These are phyloP conservation scores for Piromyces sp. DNA, from an alignment of 192 early-diverging fungal genomes.

Conservation along the genomic window DNA sequence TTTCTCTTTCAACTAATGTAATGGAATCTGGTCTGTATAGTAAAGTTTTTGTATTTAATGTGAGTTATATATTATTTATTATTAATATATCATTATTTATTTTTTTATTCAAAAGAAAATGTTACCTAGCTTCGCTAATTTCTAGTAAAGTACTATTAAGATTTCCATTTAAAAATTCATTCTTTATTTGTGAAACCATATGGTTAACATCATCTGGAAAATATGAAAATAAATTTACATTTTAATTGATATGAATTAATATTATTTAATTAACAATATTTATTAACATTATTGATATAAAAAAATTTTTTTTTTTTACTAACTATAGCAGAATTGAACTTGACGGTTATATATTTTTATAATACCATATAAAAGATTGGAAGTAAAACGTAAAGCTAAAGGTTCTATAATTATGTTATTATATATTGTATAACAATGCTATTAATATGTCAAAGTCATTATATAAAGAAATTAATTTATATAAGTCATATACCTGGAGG, in stretches of 20 bases:
- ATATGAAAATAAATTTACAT: too few species aligned
- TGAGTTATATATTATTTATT: too few species aligned
- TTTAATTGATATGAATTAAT: too few species aligned
- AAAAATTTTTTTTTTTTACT: background rate
- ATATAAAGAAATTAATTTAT: too few species aligned
- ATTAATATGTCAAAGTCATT: too few species aligned
- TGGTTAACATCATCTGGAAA: background rate
- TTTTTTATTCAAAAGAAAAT: too few species aligned
- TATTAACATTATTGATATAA: too few species aligned
- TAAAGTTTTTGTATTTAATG: too few species aligned
- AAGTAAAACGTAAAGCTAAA: background rate
- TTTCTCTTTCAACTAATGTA: background rate
- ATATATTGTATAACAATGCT: too few species aligned
- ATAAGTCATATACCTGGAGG: background rate
- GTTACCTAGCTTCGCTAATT: background rate
- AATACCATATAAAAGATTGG: background rate
- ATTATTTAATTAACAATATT: too few species aligned
- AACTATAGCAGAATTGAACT: background rate
- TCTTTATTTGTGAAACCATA: background rate
- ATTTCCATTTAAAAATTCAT: background rate
- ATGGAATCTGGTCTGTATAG: background rate
- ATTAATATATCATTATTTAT: too few species aligned
- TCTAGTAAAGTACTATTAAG: background rate
- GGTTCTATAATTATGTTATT: background rate
- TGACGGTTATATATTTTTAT: background rate